A percentile compares a stretch with the other conserved stretches of the same genome.
These are phyloP conservation scores for Orbilia oligospora DNA, from an alignment of 2,329 filamentous ascomycete genomes.

Conservation along the genomic window DNA sequence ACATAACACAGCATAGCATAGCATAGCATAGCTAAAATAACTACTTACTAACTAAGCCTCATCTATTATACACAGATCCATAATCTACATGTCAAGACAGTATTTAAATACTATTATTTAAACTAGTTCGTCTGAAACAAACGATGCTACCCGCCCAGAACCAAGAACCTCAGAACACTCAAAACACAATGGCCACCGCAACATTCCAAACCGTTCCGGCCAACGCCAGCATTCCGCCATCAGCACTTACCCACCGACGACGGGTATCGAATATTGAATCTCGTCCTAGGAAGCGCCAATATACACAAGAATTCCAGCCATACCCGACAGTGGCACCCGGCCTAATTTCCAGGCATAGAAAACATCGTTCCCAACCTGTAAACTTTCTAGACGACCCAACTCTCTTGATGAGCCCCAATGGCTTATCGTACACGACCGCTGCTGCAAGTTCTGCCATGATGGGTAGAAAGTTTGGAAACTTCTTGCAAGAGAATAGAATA, in stretches of 20 bases:
- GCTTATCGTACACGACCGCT: conserved; percentile 43
- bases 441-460: conserved; percentile 47
- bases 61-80: conserved; percentile 2
- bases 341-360: conserved; percentile 56
- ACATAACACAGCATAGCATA: too few species aligned
- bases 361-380: conserved; percentile 54
- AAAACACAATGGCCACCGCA: conserved; percentile 58
- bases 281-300: conserved; percentile 53
- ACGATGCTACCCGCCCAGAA: conserved; percentile 60
- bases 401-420: conserved; percentile 46
- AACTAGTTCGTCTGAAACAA: conserved; percentile 42
- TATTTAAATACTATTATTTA: conserved; percentile 17
- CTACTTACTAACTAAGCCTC: conserved; percentile 27
- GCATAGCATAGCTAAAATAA: too few species aligned
- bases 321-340: conserved; percentile 48
- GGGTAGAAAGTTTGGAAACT: conserved; percentile 57
- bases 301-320: conserved; percentile 53
- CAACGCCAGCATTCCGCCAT: conserved; percentile 58
- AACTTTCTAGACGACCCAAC: conserved; percentile 58
- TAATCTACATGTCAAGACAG: conserved; percentile 35
- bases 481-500: conserved; percentile 60
- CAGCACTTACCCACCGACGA: conserved; percentile 51
- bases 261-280: conserved; percentile 55
- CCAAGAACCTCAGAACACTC: conserved; percentile 57
- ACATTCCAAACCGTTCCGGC: conserved; percentile 52